Conservation (phyloP, 345 rosid species). For the Populus simonii region DNA sequence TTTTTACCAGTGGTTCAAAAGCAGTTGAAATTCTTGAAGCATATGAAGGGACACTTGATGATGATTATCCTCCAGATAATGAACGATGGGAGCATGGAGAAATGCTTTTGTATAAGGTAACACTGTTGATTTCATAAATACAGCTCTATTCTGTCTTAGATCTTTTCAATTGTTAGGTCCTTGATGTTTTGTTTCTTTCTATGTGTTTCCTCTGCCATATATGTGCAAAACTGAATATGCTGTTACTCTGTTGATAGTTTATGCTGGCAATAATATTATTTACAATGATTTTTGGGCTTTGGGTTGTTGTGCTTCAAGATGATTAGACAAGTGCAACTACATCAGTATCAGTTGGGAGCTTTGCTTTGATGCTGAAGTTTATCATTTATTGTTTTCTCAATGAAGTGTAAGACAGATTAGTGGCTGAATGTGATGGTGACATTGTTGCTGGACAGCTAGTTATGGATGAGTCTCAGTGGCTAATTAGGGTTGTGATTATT, state of each 20-base stretch:
- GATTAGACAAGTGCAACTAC: neutral
- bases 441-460: neutral
- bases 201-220: neutral
- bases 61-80: conserved; percentile 96
- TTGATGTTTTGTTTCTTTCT: neutral
- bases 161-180: neutral
- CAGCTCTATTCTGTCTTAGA: neutral
- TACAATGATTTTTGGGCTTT: neutral
- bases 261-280: neutral
- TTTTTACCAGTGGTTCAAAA: conserved; percentile 62
- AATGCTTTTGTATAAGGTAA: conserved; percentile 97
- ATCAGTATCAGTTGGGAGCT: neutral
- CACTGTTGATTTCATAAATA: neutral
- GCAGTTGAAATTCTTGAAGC: conserved; percentile 99
- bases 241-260: neutral
- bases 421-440: neutral
- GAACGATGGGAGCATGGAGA: conserved; percentile 95
- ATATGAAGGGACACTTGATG: conserved; percentile 97
- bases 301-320: neutral
- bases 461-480: too few relatives aligned
- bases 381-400: neutral
- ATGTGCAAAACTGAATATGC: neutral
- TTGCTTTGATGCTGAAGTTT: neutral
- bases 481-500: neutral
- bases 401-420: neutral